A percentile compares a stretch with the other conserved stretches of the same genome.
These are phyloP conservation scores for Sugiyamaella castrensis DNA, from an alignment of 1,139 yeast species.

Conservation along the genomic window DNA sequence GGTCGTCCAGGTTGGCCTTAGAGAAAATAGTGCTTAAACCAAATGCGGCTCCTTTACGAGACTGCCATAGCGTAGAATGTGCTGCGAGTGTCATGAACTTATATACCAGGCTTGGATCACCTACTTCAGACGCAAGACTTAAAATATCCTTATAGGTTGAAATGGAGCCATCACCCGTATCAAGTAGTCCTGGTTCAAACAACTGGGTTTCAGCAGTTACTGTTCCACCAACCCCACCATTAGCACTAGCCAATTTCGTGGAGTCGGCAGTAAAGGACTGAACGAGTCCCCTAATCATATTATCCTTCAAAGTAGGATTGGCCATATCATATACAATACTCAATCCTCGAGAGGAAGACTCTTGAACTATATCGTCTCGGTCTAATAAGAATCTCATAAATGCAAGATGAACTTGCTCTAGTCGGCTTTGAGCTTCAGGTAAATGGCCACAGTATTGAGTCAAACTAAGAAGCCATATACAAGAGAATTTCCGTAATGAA, in stretches of 20 bases:
- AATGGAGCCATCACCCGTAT: constrained; percentile 80
- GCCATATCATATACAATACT: constrained; percentile 80
- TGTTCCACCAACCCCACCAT: constrained; percentile 68
- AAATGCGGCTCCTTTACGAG: constrained; percentile 90
- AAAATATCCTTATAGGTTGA: constrained; percentile 80
- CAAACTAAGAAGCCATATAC: constrained; percentile 81
- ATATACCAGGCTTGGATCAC: constrained; percentile 91
- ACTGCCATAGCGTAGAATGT: constrained; percentile 85
- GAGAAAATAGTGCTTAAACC: constrained; percentile 85
- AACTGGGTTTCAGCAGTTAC: constrained; percentile 77
- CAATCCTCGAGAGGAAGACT: constrained; percentile 86
- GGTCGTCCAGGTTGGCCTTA: constrained; percentile 66
- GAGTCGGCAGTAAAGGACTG: constrained; percentile 72
- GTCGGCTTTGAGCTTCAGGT: constrained; percentile 42
- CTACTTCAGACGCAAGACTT: constrained; percentile 86
- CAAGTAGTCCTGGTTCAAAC: constrained; percentile 77
- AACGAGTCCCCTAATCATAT: constrained; percentile 70
- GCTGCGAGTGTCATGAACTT: constrained; percentile 92
- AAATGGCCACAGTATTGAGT: constrained; percentile 68
- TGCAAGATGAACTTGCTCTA: constrained; percentile 61
- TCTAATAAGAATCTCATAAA: constrained; percentile 75
- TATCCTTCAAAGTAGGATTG: constrained; percentile 62
- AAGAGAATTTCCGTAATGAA: constrained; percentile 65
- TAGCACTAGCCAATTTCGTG: constrained; percentile 46
- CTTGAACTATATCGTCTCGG: constrained; percentile 81